Evolutionary conservation across 208 protist genomes (phyloP).

Genomic region (Angomonas ambiguus): DNA sequence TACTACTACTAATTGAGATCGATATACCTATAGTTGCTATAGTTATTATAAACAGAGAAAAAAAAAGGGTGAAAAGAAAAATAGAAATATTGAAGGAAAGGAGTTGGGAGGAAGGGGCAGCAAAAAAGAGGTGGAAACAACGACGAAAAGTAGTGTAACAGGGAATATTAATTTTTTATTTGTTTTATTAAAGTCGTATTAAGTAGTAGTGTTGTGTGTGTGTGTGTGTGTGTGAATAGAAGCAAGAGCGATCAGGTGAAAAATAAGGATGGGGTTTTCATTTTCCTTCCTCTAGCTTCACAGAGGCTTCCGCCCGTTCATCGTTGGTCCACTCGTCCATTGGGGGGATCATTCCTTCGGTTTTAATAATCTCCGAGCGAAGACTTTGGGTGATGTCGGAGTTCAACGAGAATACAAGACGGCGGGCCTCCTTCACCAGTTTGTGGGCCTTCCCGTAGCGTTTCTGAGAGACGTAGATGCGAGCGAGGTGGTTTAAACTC

Average conservation of each 20-base stretch:
- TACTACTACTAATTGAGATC: too few species aligned
- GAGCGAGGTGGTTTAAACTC: slow-evolving; percentile 82
- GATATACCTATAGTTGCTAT: too few species aligned
- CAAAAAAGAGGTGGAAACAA: too few species aligned
- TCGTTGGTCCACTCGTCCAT: slow-evolving; percentile 67
- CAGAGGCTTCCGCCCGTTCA: slow-evolving; percentile 39
- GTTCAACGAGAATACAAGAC: slow-evolving; percentile 68
- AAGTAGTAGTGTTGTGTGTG: background rate
- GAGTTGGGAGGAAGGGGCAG: too few species aligned
- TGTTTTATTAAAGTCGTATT: background rate
- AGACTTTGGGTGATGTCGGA: slow-evolving; percentile 63
- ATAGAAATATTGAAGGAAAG: slow-evolving; percentile 4
- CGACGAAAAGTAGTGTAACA: background rate
- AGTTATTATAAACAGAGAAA: background rate
- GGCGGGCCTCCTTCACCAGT: slow-evolving; percentile 65
- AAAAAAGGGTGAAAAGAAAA: slow-evolving; percentile 14
- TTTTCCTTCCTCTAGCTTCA: slow-evolving; percentile 16
- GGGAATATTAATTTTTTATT: background rate
- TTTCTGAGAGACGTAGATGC: slow-evolving; percentile 67
- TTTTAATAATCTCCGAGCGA: slow-evolving; percentile 72
- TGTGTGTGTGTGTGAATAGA: background rate
- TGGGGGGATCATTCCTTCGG: slow-evolving; percentile 71
- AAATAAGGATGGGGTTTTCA: background rate
- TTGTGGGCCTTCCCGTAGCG: slow-evolving; percentile 58
- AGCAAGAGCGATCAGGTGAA: background rate